Conservation (phyloP, 2,329 filamentous ascomycete species). For the Scedosporium aurantiacum region DNA sequence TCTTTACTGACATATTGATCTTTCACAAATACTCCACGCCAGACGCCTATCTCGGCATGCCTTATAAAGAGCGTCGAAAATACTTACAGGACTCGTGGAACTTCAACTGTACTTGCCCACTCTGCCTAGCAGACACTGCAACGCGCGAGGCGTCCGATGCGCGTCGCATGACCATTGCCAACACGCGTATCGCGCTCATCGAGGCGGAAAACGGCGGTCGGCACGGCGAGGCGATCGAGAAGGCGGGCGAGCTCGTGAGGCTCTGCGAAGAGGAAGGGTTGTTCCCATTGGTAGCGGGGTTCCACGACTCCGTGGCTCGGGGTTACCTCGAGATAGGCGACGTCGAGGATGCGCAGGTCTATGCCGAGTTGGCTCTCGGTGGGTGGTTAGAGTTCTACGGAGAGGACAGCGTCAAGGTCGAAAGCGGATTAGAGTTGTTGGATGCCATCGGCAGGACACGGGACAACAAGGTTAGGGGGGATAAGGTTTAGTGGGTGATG, state of each 20-base stretch:
- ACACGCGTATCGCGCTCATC: conserved; percentile 13
- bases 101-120: conserved; percentile 17
- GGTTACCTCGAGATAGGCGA: conserved; percentile 14
- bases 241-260: conserved; percentile 12
- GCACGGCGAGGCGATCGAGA: conserved; percentile 7
- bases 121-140: conserved; percentile 12
- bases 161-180: conserved; percentile 13
- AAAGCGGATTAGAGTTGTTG: neutral
- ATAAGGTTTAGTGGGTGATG: neutral
- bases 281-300: conserved; percentile 15
- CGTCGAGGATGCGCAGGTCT: conserved; percentile 10
- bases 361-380: conserved; percentile 12
- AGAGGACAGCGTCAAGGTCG: neutral
- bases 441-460: neutral
- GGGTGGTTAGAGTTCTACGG: conserved; percentile 12
- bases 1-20: neutral
- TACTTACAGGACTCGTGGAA: conserved; percentile 15
- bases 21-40: conserved; percentile 1
- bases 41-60: conserved; percentile 18
- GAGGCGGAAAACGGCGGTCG: conserved; percentile 8
- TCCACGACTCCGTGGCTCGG: conserved; percentile 13
- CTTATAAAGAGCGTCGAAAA: conserved; percentile 13
- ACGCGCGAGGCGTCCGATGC: conserved; percentile 13
- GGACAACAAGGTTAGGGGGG: neutral
- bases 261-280: conserved; percentile 14